Base-by-base conservation (phyloP, 352 stramenopile genomes). In the Paralagenidium karlingii region DNA sequence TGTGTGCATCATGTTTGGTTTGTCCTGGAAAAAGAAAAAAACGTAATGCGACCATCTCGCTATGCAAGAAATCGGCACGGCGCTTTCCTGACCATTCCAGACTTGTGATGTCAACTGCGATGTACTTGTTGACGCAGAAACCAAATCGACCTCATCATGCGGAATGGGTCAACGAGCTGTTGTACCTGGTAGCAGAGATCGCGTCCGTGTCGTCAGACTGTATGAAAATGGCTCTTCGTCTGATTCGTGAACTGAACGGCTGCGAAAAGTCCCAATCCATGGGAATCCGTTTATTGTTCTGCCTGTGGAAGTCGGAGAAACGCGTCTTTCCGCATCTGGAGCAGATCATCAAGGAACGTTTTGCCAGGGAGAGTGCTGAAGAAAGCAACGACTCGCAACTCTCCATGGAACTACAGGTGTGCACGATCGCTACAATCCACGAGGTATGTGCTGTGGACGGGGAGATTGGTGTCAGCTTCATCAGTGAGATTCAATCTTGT, bases 161-260 rank as follows among this genome's bases (percentile, higher is more conserved):
- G 1, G 41, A 45, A 21, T 83, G 64, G 53, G 40, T 79, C 36
- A 52, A 36, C 8, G 60, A 52, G 30, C 58, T 47, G 5, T 65
- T 81, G 39, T 75, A 68, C 38, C 61, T 63, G 13, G 45, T 81
- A 11, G 66, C 58, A 26, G 57, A 47, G 13, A 41, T 78, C 8
- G 66, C 57, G 11, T 58, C 64, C 30, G 60, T 50, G 13, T 76
- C 65, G 28, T 79, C 63, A 11, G 75, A 85, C 8, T 82, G 69
- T 16, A 85, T 88, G 70, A 78, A 74, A 32, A 63, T 82, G 11
- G 49, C 82, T 3, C 63, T 88, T 40, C 65, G 69, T 29, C 50
- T 83, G 5, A 61, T 88, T 40, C 73, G 84, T 36, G 61, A 55
- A 29, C 69, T 85, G 67, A 58, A 59, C 22, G 31, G 34, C 1